phyloP scores from a whole-genome alignment of 1,139 yeast species.

The Suhomyces coccinellae region DNA sequence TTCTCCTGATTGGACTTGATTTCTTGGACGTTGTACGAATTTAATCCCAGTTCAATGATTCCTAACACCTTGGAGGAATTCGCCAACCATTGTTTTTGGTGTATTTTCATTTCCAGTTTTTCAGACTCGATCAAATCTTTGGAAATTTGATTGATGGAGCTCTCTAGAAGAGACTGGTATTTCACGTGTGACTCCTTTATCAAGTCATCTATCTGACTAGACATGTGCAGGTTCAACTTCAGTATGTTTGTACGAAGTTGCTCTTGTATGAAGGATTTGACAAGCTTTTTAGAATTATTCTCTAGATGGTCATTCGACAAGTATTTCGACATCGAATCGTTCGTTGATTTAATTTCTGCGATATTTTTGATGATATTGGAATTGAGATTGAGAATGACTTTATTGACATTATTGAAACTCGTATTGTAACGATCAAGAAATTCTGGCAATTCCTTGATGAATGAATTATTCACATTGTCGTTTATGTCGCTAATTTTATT shows the following conservation, averaged over 20 bases:
- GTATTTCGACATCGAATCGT: slow-evolving; percentile 11
- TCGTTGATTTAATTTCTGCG: slow-evolving; percentile 9
- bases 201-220: neutral
- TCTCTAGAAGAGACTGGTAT: slow-evolving; percentile 10
- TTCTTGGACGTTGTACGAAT: slow-evolving; percentile 4
- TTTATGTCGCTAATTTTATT: slow-evolving; percentile 11
- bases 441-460: slow-evolving; percentile 13
- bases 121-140: slow-evolving; percentile 12
- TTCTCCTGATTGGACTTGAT: slow-evolving; percentile 3
- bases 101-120: slow-evolving; percentile 6
- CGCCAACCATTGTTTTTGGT: slow-evolving; percentile 11
- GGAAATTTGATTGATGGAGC: slow-evolving; percentile 10
- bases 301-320: slow-evolving; percentile 9
- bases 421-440: slow-evolving; percentile 15
- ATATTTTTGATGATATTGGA: slow-evolving; percentile 6
- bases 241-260: slow-evolving; percentile 2
- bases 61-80: slow-evolving; percentile 7
- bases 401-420: slow-evolving; percentile 11
- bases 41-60: slow-evolving; percentile 7
- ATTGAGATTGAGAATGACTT: slow-evolving; percentile 11
- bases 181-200: slow-evolving; percentile 3
- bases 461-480: slow-evolving; percentile 14
- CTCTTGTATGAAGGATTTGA: slow-evolving; percentile 6
- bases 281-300: slow-evolving; percentile 2
- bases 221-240: slow-evolving; percentile 5